phyloP scores from a whole-genome alignment of 225 moss, liverwort and hornwort genomes.

The Physcomitrellopsis africana region DNA sequence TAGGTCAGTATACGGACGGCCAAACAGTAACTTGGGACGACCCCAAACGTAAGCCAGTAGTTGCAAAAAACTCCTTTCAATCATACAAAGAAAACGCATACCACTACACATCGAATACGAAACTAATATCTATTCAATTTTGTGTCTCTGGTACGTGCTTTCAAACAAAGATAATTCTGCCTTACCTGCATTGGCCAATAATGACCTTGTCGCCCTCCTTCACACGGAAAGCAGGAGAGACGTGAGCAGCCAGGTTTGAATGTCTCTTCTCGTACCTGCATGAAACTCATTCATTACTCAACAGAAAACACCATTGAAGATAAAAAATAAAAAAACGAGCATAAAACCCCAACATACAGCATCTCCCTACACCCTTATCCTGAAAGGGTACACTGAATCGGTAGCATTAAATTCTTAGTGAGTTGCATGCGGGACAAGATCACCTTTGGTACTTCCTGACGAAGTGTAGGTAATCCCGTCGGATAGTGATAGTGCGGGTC shows the following conservation, averaged over 20 bases:
- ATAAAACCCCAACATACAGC: too few relatives aligned
- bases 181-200: slow-evolving; percentile 50
- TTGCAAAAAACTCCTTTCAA: too few relatives aligned
- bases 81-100: not conserved
- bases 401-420: too few relatives aligned
- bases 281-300: not conserved
- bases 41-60: not conserved
- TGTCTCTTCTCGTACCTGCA: slow-evolving; percentile 43
- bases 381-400: too few relatives aligned
- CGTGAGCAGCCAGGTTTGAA: slow-evolving; percentile 54
- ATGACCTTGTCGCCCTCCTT: slow-evolving; percentile 59
- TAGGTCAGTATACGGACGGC: not conserved
- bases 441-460: slow-evolving; percentile 63
- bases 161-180: too few relatives aligned
- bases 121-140: not conserved
- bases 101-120: too few relatives aligned
- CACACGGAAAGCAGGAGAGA: slow-evolving; percentile 58
- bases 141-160: too few relatives aligned
- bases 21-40: too few relatives aligned
- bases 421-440: not conserved
- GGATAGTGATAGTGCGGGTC: slow-evolving; percentile 66
- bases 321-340: too few relatives aligned
- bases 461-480: slow-evolving; percentile 66
- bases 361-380: too few relatives aligned
- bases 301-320: too few relatives aligned